phyloP scores from a whole-genome alignment of 805 yeast genomes.

The Nadsonia fulvescens region DNA sequence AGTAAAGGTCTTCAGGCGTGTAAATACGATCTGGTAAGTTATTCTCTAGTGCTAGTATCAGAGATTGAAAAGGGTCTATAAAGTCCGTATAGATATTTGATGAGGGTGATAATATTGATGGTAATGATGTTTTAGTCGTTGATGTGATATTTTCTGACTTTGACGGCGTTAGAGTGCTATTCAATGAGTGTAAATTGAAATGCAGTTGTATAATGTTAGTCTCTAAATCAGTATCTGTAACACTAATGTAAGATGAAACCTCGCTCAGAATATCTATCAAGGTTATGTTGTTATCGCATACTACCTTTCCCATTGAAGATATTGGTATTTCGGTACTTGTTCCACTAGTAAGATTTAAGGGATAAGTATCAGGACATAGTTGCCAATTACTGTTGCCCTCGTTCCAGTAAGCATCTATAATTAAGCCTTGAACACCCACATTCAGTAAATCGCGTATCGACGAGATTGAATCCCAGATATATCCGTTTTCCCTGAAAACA shows the following conservation, averaged over 20 bases:
- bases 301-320: too few relatives aligned
- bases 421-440: conserved; percentile 20
- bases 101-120: too few relatives aligned
- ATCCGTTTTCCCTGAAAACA: conserved; percentile 17
- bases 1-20: conserved; percentile 8
- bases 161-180: too few relatives aligned
- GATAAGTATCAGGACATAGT: conserved; percentile 28
- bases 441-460: conserved; percentile 13
- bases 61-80: too few relatives aligned
- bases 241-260: conserved; percentile 21
- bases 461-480: conserved; percentile 13
- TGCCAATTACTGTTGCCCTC: conserved; percentile 27
- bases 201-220: conserved; percentile 24
- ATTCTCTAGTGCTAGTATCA: conserved; percentile 1
- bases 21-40: conserved; percentile 8
- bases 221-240: conserved; percentile 28
- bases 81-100: too few relatives aligned
- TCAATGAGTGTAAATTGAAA: conserved; percentile 19
- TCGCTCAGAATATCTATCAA: too few relatives aligned
- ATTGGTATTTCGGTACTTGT: too few relatives aligned
- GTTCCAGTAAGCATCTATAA: conserved; percentile 37
- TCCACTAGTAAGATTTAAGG: too few relatives aligned
- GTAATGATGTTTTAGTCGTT: too few relatives aligned
- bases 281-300: too few relatives aligned
- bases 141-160: too few relatives aligned